Evolutionary conservation across 345 rosid genomes (phyloP), one percentile per base, ranked within the genome.

Genomic region (Lepidium sativum): DNA sequence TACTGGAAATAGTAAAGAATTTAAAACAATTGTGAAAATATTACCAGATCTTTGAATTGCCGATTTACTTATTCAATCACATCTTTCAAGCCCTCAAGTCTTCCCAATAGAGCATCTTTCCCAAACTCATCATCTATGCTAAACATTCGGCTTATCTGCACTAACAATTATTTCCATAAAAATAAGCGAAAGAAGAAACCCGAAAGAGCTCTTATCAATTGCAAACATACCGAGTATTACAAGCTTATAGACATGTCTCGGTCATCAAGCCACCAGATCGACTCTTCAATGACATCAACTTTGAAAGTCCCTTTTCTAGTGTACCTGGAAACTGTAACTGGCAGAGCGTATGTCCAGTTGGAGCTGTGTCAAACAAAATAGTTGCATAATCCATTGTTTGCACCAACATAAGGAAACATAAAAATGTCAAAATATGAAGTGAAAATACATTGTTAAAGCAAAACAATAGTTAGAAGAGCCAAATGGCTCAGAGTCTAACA

Each of bases 381-480:
- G 83, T 84, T 16, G 95, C 90, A 79, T 95, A 95, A 69, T 91
- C 98, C 99, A 95, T 88, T 4, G 96, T 95, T 63, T 95, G 98
- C 76, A 91, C 96, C 94, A 95, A 80, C 79, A 96, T 91, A 77
- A 41, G 66, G 50, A 34, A 64, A 71, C 37, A 40, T 2, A 74
- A 41, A 34, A 49, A 59, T 56, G 70, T 55, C 39, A 61, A 48
- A 39, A 39, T 34, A 15, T 23, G 15, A 63, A 2, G 37, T 39
- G 21, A n/a, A 9, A 25, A 8, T 9, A 16, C 18, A 54, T 43
- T 2, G 45, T 14, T 32, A n/a, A 18, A 9, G 55, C 2, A 18
- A 44, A 25, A 23, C 0, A 40, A 41, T 5, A 9, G 18, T 33
- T 45, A 34, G 29, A 32, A 34, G 40, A 68, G 49, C 6, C 13